A percentile compares a stretch with the other conserved stretches of the same genome.
phyloP scores from a whole-genome alignment of 78 protist species.

The Anaeramoeba flamelloides region DNA sequence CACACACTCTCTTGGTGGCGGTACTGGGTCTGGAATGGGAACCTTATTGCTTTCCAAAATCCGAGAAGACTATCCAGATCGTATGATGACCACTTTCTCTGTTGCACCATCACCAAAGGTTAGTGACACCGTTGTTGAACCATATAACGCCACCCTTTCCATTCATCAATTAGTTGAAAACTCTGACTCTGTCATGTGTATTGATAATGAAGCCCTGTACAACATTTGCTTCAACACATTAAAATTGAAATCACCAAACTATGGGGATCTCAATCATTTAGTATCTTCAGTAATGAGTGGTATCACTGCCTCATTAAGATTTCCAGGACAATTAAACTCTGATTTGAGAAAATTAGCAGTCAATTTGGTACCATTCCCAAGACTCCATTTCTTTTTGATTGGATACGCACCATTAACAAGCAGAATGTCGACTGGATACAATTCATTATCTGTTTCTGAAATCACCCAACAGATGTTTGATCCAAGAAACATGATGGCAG shows the following conservation, averaged over 20 bases:
- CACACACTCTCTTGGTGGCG: slow-evolving; percentile 98
- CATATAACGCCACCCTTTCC: slow-evolving; percentile 93
- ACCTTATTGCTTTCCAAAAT: slow-evolving; percentile 49
- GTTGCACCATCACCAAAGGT: slow-evolving; percentile 93
- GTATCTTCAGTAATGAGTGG: slow-evolving; percentile 84
- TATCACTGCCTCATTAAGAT: slow-evolving; percentile 87
- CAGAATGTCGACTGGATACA: slow-evolving; percentile 56
- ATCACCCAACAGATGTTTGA: slow-evolving; percentile 95
- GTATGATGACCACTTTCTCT: slow-evolving; percentile 87
- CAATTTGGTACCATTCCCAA: slow-evolving; percentile 96
- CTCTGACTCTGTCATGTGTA: slow-evolving; percentile 75
- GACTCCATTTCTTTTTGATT: slow-evolving; percentile 91
- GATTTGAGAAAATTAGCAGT: slow-evolving; percentile 94
- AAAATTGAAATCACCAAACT: slow-evolving; percentile 75
- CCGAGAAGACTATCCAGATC: slow-evolving; percentile 90
- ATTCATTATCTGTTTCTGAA: slow-evolving; percentile 81
- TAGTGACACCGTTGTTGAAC: slow-evolving; percentile 92
- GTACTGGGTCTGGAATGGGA: slow-evolving; percentile 96
- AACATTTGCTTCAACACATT: slow-evolving; percentile 82
- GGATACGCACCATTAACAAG: slow-evolving; percentile 89
- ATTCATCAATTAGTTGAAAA: slow-evolving; percentile 90
- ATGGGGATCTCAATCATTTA: slow-evolving; percentile 86
- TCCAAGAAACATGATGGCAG: slow-evolving; percentile 95
- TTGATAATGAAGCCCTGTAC: slow-evolving; percentile 94
- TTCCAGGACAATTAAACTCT: slow-evolving; percentile 93